Evolutionary conservation across 495 filamentous ascomycete genomes (phyloP), one percentile per base, ranked within the genome.

Genomic region (Aspergillus haitiensis): DNA sequence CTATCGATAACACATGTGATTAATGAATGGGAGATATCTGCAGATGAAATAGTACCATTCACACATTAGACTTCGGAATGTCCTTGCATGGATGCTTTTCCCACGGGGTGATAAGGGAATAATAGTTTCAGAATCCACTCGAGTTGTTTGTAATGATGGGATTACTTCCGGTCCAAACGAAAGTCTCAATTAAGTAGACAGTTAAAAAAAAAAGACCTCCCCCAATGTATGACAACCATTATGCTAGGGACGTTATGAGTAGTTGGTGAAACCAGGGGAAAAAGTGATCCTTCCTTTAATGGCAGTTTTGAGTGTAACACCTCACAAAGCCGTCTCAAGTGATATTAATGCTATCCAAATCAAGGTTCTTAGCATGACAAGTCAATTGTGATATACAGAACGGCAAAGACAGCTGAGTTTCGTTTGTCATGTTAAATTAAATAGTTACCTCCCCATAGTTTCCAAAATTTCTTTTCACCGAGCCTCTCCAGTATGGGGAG

Each of bases 21-120:
- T 18, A 37, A 16, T 59, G 55, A 40, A 12, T 18, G 54, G 18
- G n/a, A 8, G 50, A 52, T 12, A 15, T n/a, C 50, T 16, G 50
- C 31, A 18, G 50, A 37, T 35, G 34, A 16, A 13, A 36, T 15
- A 27, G 21, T 27, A 42, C 15, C 39, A 42, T 42, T 4, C 6
- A 42, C 6, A 9, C 39, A 42, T 42, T 42, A 9, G 39, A 8
- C 39, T 47, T 15, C 37, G 37, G 37, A 40, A 6, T 47, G 16
- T 21, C 27, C 15, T 46, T 46, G n/a, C 15, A 27, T 27, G 21
- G 21, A 27, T 46, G 42, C 7, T 18, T 21, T 47, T 16, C n/a
- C 44, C n/a, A 5, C 11, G 44, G 16, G 44, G 44, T 47, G 44
- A 4, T 7, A 18, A 47, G 6, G 9, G 44, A 47, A 21, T 47